Evolutionary conservation across 169 alveolate genomes (phyloP).

Genomic region (Prorocentrum cordatum): DNA sequence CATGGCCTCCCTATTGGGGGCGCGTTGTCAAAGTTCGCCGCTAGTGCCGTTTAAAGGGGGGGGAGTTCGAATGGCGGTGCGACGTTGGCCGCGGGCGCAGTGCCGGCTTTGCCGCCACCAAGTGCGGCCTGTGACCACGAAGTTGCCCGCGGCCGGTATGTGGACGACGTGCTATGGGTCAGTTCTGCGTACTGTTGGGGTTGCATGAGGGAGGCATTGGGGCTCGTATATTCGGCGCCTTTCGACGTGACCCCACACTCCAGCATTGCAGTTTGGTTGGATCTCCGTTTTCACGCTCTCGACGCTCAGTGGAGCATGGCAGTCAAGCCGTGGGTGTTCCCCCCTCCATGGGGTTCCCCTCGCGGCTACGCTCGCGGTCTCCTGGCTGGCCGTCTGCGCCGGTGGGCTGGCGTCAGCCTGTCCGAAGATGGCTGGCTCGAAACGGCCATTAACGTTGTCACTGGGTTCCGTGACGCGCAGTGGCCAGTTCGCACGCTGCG

Average conservation of each 20-base stretch:
- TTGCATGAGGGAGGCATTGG: background rate
- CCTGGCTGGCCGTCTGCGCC: too few relatives aligned
- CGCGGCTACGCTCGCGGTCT: too few relatives aligned
- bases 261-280: background rate
- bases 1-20: constrained; percentile 2
- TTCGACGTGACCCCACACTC: background rate
- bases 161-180: background rate
- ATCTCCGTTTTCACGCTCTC: too few relatives aligned
- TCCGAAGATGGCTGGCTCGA: too few relatives aligned
- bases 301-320: too few relatives aligned
- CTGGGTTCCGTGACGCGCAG: too few relatives aligned
- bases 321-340: too few relatives aligned
- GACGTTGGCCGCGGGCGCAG: background rate
- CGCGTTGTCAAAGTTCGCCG: background rate
- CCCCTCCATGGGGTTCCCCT: too few relatives aligned
- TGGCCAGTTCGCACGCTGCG: too few relatives aligned
- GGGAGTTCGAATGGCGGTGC: background rate
- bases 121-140: background rate
- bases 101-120: background rate
- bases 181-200: background rate
- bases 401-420: too few relatives aligned
- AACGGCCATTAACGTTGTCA: too few relatives aligned
- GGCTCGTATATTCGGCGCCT: background rate
- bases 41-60: background rate
- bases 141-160: constrained; percentile 1